Percentiles rank a stretch among this genome's conserved stretches.
Conservation (phyloP, 495 filamentous ascomycete genomes). For the Cryomyces minteri region DNA sequence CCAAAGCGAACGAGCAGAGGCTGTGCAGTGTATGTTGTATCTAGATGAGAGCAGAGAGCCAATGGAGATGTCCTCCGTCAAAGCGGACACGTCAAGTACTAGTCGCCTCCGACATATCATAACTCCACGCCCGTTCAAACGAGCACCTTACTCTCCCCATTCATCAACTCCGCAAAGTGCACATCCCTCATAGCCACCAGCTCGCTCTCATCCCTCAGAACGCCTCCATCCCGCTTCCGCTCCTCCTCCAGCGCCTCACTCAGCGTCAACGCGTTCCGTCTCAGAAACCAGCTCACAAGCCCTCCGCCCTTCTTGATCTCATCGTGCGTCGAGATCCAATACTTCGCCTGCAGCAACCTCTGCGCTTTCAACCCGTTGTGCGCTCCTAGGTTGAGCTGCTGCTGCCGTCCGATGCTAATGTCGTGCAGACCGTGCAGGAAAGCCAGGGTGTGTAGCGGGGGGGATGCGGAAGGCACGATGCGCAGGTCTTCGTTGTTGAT, state of each 20-base stretch:
- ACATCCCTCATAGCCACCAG: constrained; percentile 10
- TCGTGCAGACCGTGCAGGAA: constrained; percentile 38
- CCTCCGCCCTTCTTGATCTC: constrained; percentile 34
- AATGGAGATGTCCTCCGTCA: no score
- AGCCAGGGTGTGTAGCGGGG: constrained; percentile 25
- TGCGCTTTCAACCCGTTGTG: constrained; percentile 32
- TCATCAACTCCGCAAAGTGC: constrained; percentile 22
- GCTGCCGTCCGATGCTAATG: constrained; percentile 22
- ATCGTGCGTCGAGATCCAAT: constrained; percentile 41
- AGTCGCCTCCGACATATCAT: no score
- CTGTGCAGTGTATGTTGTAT: no score
- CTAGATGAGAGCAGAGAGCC: no score
- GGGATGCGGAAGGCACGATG: constrained; percentile 17
- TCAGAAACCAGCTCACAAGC: constrained; percentile 28
- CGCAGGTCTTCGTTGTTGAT: constrained; percentile 22
- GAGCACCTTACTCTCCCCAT: constrained; percentile 26
- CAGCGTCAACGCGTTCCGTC: constrained; percentile 23
- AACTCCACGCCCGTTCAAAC: constrained; percentile 4
- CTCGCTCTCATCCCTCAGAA: background rate
- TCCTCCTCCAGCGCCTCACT: constrained; percentile 27
- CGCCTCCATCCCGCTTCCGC: background rate
- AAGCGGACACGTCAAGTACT: no score
- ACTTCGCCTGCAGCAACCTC: constrained; percentile 26
- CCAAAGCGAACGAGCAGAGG: no score
- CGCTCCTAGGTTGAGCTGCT: constrained; percentile 35